Base-by-base conservation (phyloP, 495 filamentous ascomycete species). In the Evernia prunastri region DNA sequence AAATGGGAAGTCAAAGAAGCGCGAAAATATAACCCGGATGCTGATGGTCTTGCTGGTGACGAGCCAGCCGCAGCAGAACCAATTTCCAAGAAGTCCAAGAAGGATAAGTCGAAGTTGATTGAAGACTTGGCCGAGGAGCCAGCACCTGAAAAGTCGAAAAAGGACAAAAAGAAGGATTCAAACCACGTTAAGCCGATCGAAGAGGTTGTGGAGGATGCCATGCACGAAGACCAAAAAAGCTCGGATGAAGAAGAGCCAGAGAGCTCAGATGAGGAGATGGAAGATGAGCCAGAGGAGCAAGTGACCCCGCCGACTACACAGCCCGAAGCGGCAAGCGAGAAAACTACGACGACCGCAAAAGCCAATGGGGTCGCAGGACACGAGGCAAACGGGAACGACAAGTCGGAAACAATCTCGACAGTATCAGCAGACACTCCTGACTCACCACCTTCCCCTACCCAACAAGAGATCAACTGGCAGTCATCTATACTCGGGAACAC, bases 1-100 rank as follows among this genome's bases (percentile, higher is more conserved):
- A 97, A 96, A 76, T 97, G 90, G 81, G 89, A 94, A 65, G 77
- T 97, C 69, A 96, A 93, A 76, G 91, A 97, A 70, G 88, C 89
- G n/a, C 84, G 92, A 70, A 95, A 92, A 76, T 98, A 98, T 80
- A 97, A 97, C 75, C 79, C 85, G 35, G 94, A 97, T 76, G 94
- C 91, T 56, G 94, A 98, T 76, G 92, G 92, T 27, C 71, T 96
- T 56, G 78, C 82, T 59, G 84, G 84, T 11, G 86, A 93, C 69
- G 89, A 89, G 65, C 80, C 81, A 25, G 79, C 86, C 49, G 80
- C 85, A 27, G 70, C 72, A 27, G 68, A 66, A 54, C 66, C 74
- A 18, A 67, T 74, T 2, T 70, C 76, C 25, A 80, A 79, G 68
- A 82, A 83, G 63, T 72, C 80, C 56, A 82, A 84, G 74, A 82